Evolutionary conservation across 78 protist species (phyloP), one percentile per base, ranked within the genome.

Genomic region (Dictyostelium capitatum): DNA sequence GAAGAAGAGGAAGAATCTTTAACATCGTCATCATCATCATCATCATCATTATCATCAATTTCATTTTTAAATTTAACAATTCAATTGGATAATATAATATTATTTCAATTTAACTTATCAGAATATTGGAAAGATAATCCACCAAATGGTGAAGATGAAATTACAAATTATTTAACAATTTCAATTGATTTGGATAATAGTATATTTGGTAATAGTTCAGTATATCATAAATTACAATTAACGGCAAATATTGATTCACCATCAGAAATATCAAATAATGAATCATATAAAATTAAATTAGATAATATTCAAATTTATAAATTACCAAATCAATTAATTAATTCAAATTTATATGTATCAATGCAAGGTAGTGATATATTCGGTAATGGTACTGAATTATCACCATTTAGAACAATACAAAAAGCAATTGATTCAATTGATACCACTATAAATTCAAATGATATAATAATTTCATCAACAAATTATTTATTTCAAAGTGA

Each of bases 331-430:
- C 47, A 67, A 67, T 28, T 41, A 12, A 15, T 67, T 4, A 32
- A 37, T 17, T 67, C 75, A 32, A 65, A 82, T 69, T 28, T 82
- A 50, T 82, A 82, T 82, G 25, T 82, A 46, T 82, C 89, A 50
- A 30, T 19, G 6, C 30, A 14, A 19, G 89, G 89, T 32, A 82
- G 17, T 69, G 89, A 82, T 67, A 6, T 7, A 25, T 6, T 64
- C 2, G 89, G 89, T 19, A 51, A 37, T 48, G 89, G 89, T 50
- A 82, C 53, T 9, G 50, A 67, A 19, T 12, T 46, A 37, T 47
- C 72, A n/a, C 89, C 89, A 69, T 82, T 67, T 53, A 47, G 53
- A 48, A 51, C 73, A 7, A 28, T 82, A 12, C 59, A 37, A 69
- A 47, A 56, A 51, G 89, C 79, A 8, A 64, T 82, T 3, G 46